Percentiles rank a stretch among this genome's conserved stretches.
Evolutionary conservation across 306 rosid genomes (phyloP).

Genomic region (apple (Malus domestica)): ASM211411v1 NC_041803.1:45084501-45085000

Average conservation of each 20-base stretch:
- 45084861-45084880: too few species aligned
- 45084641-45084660: slow-evolving; percentile 89
- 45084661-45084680: slow-evolving; percentile 86
- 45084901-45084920: too few species aligned
- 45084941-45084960: background rate
- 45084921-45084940: background rate
- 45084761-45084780: slow-evolving; percentile 5
- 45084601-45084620: slow-evolving; percentile 90
- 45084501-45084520: slow-evolving; percentile 85
- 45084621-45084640: slow-evolving; percentile 96
- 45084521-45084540: slow-evolving; percentile 94
- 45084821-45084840: too few species aligned
- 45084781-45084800: background rate
- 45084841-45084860: too few species aligned
- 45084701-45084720: slow-evolving; percentile 7
- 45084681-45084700: slow-evolving; percentile 69
- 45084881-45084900: too few species aligned
- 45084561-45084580: slow-evolving; percentile 99
- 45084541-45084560: slow-evolving; percentile 97
- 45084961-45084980: background rate
- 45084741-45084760: background rate
- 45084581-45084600: slow-evolving; percentile 99
- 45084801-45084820: too few species aligned
- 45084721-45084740: slow-evolving; percentile 8
- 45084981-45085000: background rate